Percentiles rank a stretch among this genome's conserved stretches.
Evolutionary conservation across 2,329 filamentous ascomycete genomes (phyloP).

Genomic region (Byssochlamys sp.): DNA sequence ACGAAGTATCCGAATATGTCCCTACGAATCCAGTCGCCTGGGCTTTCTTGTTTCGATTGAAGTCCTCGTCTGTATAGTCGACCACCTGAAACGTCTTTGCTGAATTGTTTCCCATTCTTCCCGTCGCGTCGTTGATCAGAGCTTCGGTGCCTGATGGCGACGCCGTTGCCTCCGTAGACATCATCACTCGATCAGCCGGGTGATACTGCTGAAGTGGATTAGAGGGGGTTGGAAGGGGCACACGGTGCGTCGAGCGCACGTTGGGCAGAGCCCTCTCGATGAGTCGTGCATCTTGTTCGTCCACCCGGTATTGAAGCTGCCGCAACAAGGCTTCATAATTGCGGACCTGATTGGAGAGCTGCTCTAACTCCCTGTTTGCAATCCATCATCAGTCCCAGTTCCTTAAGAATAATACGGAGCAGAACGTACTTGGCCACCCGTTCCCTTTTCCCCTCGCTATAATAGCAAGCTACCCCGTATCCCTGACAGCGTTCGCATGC

Average conservation of each 20-base stretch:
- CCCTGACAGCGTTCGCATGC: conserved; percentile 36
- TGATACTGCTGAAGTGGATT: conserved; percentile 2
- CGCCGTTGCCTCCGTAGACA: conserved; percentile 2
- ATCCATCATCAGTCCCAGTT: conserved; percentile 8
- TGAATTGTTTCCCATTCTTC: conserved; percentile 11
- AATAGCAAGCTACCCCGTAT: conserved; percentile 30
- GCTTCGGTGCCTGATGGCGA: conserved; percentile 6
- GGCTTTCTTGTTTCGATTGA: conserved; percentile 30
- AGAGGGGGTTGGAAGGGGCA: neutral
- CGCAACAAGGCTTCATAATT: conserved; percentile 26
- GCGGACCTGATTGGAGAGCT: conserved; percentile 27
- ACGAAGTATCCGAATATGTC: conserved; percentile 36
- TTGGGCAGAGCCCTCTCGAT: conserved; percentile 26
- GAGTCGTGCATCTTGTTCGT: conserved; percentile 21
- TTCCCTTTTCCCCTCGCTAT: conserved; percentile 37
- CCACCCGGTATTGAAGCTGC: conserved; percentile 24
- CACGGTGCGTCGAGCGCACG: conserved; percentile 15
- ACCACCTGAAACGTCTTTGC: conserved; percentile 22
- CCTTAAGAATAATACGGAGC: conserved; percentile 1
- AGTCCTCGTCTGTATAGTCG: conserved; percentile 37
- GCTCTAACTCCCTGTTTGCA: conserved; percentile 26
- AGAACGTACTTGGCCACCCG: conserved; percentile 31
- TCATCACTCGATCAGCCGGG: conserved; percentile 7
- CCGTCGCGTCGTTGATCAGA: conserved; percentile 12
- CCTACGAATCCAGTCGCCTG: conserved; percentile 35